Evolutionary conservation across 2,329 filamentous ascomycete genomes (phyloP), one percentile per base, ranked within the genome.

Genomic region (Colletotrichum eleusines): DNA sequence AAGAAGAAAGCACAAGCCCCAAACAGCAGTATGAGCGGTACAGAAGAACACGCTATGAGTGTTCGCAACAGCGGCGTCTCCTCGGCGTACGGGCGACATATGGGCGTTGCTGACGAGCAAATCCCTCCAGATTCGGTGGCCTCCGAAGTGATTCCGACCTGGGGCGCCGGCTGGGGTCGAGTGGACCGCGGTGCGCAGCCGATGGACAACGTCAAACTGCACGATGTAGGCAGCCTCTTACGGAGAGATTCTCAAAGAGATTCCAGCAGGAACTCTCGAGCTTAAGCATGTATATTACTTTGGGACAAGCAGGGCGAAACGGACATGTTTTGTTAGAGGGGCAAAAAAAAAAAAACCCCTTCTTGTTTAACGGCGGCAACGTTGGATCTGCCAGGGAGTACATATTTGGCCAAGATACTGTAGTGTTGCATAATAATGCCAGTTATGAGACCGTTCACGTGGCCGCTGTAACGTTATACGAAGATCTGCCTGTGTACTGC

Each of bases 151-250:
- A 35, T 72, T 6, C 70, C 70, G 14, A 64, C 67, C 6, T 72
- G 70, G 70, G 70, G 70, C 38, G 70, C 70, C 31, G 70, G 70
- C 46, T 79, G 78, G 78, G 78, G 78, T 12, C 73, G 78, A 31
- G 76, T 78, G n/a, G 77, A 78, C 59, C 73, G 75, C 31, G 76
- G 77, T n/a, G 75, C 74, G 23, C 73, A 69, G 55, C 59, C 74
- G 31, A 68, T 74, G 61, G 72, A 75, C 9, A 74, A 75, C 50
- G 73, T 76, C n/a, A 76, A 79, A 59, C 67, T 81, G 46, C 80
- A 79, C 40, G 80, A 81, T 61, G 80, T 81, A 3, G 80, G 80
- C 26, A 78, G 76, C 68, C 67, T 81, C 12, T 59, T 78, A 38
- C 64, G 58, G n/a, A n/a, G 68, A n/a, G 68, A 71, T 28, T 68